A percentile compares a stretch with the other conserved stretches of the same genome.
phyloP scores from a whole-genome alignment of 1,284 basidiomycete genomes.

The Meripilus lineatus region DNA sequence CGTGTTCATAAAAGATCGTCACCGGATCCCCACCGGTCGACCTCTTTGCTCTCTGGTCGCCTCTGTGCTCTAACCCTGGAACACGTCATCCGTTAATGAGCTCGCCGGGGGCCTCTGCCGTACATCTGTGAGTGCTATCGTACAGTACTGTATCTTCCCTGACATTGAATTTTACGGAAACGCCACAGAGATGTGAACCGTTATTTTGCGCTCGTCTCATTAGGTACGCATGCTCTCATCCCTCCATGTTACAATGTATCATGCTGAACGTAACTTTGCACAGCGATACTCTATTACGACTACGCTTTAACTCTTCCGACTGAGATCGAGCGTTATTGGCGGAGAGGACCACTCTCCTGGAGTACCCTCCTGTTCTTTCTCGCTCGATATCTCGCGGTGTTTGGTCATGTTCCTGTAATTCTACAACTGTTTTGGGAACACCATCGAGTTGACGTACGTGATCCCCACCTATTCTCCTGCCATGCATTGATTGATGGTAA shows the following conservation, averaged over 20 bases:
- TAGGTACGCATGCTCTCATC: slow-evolving; percentile 6
- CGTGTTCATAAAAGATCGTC: no score
- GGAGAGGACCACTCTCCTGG: slow-evolving; percentile 20
- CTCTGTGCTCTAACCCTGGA: no score
- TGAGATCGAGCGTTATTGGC: slow-evolving; percentile 37
- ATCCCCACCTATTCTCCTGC: no score
- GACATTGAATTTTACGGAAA: background rate
- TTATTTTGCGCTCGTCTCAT: slow-evolving; percentile 4
- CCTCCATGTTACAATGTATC: background rate
- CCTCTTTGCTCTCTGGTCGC: no score
- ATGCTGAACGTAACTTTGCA: background rate
- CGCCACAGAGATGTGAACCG: background rate
- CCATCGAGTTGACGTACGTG: no score
- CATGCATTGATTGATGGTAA: no score
- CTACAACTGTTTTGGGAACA: slow-evolving; percentile 20
- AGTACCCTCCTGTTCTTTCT: slow-evolving; percentile 30
- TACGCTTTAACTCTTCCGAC: slow-evolving; percentile 31
- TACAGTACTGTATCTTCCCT: background rate
- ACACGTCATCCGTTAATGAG: background rate
- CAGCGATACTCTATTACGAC: slow-evolving; percentile 38
- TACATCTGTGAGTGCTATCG: background rate
- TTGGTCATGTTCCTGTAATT: slow-evolving; percentile 32
- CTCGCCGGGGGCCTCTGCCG: no score
- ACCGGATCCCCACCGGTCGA: no score
- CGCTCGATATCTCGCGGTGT: slow-evolving; percentile 34